Conservation (phyloP, 2,329 filamentous ascomycete genomes). For the Botrytis porri region DNA sequence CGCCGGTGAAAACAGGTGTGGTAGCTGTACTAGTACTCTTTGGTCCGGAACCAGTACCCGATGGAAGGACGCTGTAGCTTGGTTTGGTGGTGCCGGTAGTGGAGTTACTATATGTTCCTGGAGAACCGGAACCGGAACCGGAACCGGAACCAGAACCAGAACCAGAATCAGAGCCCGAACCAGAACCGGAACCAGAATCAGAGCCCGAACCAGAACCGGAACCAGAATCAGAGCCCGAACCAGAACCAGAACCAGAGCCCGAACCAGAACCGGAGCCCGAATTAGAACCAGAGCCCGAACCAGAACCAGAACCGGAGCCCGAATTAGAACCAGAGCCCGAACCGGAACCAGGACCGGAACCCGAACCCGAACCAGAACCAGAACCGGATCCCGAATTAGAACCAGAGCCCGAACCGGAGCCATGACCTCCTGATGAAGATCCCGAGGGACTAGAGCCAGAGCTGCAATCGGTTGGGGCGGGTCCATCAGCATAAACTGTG, state of each 20-base stretch:
- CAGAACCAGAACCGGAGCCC: not conserved
- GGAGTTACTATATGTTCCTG: conserved; percentile 9
- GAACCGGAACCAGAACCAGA: not conserved
- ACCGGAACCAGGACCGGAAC: not conserved
- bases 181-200: not conserved
- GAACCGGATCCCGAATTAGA: not conserved
- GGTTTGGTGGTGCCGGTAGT: not conserved
- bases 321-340: not conserved
- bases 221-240: not conserved
- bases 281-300: not conserved
- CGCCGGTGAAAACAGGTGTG: not conserved
- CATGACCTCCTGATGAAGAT: not conserved
- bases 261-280: too few relatives aligned
- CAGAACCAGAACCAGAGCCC: not conserved
- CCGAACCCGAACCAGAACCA: not conserved
- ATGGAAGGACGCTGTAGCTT: not conserved
- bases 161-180: not conserved
- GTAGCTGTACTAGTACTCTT: not conserved
- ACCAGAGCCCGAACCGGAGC: not conserved
- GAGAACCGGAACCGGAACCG: not conserved
- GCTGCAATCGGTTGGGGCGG: not conserved
- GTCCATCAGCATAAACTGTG: conserved; percentile 9
- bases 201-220: not conserved
- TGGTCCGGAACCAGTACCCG: not conserved
- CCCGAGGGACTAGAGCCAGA: not conserved